Evolutionary conservation across 768 basidiomycete genomes (phyloP).

Genomic region (Chlorophyllum brunneum): DNA sequence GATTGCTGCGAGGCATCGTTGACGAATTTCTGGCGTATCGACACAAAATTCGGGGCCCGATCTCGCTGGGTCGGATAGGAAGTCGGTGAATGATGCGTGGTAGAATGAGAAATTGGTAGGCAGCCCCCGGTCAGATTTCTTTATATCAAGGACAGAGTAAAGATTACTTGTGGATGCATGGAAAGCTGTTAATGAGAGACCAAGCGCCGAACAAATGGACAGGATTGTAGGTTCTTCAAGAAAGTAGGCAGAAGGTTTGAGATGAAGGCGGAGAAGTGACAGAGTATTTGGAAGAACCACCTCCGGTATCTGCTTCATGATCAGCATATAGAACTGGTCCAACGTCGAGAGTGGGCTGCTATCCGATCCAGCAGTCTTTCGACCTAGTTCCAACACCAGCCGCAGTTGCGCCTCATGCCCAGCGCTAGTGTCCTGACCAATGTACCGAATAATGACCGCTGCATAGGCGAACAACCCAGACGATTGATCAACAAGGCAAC

Average conservation of each 20-base stretch:
- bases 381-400: too few species aligned
- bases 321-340: background rate
- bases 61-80: too few species aligned
- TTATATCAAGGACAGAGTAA: background rate
- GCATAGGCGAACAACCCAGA: too few species aligned
- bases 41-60: too few species aligned
- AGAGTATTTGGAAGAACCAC: background rate
- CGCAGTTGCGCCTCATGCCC: too few species aligned
- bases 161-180: background rate
- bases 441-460: conserved; percentile 21
- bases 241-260: too few species aligned
- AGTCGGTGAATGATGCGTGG: background rate
- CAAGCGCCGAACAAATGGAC: background rate
- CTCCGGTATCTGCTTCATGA: too few species aligned
- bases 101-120: background rate
- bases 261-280: background rate
- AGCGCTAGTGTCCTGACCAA: too few species aligned
- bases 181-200: background rate
- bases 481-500: conserved; percentile 17
- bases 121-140: background rate
- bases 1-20: too few species aligned
- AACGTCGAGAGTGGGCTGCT: background rate
- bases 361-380: background rate
- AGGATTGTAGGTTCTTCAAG: too few species aligned
- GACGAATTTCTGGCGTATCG: too few species aligned